phyloP scores from a whole-genome alignment of 2,329 filamentous ascomycete genomes.

The Fusarium incarnatum region DNA sequence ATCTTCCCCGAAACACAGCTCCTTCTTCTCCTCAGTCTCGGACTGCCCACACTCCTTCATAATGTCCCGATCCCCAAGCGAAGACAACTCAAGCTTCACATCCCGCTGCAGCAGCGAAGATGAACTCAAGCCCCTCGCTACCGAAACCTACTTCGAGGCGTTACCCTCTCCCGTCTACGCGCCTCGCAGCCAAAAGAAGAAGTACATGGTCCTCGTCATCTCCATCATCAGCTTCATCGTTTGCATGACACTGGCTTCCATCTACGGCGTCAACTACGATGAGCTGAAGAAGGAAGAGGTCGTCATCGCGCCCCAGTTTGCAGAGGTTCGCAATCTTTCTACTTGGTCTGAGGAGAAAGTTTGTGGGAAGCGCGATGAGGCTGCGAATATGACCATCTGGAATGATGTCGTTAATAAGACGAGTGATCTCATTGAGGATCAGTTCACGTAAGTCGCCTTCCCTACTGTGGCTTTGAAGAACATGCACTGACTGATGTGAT shows the following conservation, averaged over 20 bases:
- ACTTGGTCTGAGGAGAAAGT: background rate
- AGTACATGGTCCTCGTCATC: background rate
- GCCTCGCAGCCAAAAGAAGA: background rate
- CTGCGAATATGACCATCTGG: conserved; percentile 11
- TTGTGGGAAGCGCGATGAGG: background rate
- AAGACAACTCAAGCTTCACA: background rate
- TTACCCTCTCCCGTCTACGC: background rate
- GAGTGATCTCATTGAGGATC: conserved; percentile 42
- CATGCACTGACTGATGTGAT: background rate
- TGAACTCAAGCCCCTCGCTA: background rate
- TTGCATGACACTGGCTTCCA: background rate
- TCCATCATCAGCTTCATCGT: background rate
- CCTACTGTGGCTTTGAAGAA: rapidly evolving
- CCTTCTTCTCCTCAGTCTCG: background rate
- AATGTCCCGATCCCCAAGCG: background rate
- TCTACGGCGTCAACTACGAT: background rate
- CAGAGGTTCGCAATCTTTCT: background rate
- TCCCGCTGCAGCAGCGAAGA: background rate
- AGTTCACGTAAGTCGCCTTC: conserved; percentile 45
- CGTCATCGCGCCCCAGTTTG: background rate
- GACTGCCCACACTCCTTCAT: background rate
- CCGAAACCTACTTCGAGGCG: background rate
- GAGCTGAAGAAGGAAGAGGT: background rate
- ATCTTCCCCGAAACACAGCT: too few species aligned
- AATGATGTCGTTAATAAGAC: conserved; percentile 33